phyloP scores from a whole-genome alignment of 2,329 filamentous ascomycete genomes.

The Mariannaea sp. region DNA sequence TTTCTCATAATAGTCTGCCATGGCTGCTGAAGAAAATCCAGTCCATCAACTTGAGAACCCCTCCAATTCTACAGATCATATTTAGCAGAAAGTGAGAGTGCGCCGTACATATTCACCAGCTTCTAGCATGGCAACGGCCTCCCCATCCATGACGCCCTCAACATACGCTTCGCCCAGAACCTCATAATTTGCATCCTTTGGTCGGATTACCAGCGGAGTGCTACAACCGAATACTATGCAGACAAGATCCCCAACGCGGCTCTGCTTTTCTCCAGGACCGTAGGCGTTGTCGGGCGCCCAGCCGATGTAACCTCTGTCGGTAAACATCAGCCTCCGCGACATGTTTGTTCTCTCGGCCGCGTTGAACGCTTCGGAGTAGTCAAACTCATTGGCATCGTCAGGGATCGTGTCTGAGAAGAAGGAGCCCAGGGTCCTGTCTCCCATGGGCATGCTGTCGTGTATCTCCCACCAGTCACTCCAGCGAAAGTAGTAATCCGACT shows the following conservation, averaged over 20 bases:
- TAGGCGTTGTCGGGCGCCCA: constrained; percentile 20
- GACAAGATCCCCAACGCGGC: constrained; percentile 10
- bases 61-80: too few species aligned
- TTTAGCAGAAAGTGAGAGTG: neutral
- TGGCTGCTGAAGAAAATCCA: too few species aligned
- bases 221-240: constrained; percentile 19
- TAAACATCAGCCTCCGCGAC: constrained; percentile 19
- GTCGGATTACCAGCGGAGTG: constrained; percentile 14
- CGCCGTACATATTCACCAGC: neutral
- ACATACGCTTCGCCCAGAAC: constrained; percentile 23
- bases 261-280: constrained; percentile 11
- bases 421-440: neutral
- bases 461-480: constrained; percentile 13
- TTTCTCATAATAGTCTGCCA: too few species aligned
- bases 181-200: constrained; percentile 1
- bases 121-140: neutral
- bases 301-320: constrained; percentile 14
- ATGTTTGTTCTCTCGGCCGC: constrained; percentile 15
- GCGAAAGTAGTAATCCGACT: constrained; percentile 10
- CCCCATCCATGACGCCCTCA: constrained; percentile 20
- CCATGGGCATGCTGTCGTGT: constrained; percentile 11
- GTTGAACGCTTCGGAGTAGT: constrained; percentile 17
- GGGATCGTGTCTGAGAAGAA: constrained; percentile 17
- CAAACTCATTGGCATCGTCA: constrained; percentile 10
- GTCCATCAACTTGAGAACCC: too few species aligned